A percentile compares a stretch with the other conserved stretches of the same genome.
phyloP scores from a whole-genome alignment of 495 filamentous ascomycete genomes.

The Polyplosphaeria fusca region DNA sequence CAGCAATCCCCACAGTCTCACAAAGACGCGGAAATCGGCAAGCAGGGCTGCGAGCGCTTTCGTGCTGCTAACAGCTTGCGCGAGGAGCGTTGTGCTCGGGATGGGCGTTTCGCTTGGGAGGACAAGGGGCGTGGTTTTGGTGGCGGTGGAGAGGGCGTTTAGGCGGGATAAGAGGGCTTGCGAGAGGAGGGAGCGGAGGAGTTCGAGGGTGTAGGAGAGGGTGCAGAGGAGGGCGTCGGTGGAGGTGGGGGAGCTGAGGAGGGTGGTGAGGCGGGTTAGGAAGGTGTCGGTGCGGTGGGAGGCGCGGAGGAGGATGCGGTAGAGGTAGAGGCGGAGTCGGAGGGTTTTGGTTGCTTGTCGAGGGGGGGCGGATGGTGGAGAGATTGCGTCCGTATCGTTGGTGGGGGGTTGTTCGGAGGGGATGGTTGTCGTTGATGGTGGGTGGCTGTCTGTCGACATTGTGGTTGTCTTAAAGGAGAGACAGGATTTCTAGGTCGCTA shows the following conservation, averaged over 20 bases:
- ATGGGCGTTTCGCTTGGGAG: slow-evolving; percentile 44
- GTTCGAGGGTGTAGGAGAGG: slow-evolving; percentile 32
- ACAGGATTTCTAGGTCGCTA: neutral
- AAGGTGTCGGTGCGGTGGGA: slow-evolving; percentile 17
- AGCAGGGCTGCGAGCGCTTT: slow-evolving; percentile 53
- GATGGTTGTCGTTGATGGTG: neutral
- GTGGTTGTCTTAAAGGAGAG: neutral
- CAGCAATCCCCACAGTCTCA: slow-evolving; percentile 75
- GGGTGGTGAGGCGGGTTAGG: slow-evolving; percentile 33
- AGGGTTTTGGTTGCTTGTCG: neutral
- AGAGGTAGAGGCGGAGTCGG: slow-evolving; percentile 13
- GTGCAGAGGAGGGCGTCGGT: slow-evolving; percentile 36
- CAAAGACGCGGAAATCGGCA: slow-evolving; percentile 65
- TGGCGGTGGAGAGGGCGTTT: slow-evolving; percentile 16
- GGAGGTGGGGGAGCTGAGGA: slow-evolving; percentile 32
- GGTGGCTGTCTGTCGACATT: neutral
- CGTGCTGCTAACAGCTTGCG: neutral
- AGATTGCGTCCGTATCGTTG: neutral
- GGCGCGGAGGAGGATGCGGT: neutral
- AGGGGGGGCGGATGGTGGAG: neutral
- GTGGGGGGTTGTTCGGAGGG: slow-evolving; percentile 1
- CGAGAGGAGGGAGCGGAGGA: slow-evolving; percentile 28
- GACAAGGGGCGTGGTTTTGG: slow-evolving; percentile 29
- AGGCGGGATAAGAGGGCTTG: slow-evolving; percentile 23
- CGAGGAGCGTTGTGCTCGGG: slow-evolving; percentile 33